Evolutionary conservation across 2,329 filamentous ascomycete genomes (phyloP).

Genomic region (Akanthomyces muscarius): DNA sequence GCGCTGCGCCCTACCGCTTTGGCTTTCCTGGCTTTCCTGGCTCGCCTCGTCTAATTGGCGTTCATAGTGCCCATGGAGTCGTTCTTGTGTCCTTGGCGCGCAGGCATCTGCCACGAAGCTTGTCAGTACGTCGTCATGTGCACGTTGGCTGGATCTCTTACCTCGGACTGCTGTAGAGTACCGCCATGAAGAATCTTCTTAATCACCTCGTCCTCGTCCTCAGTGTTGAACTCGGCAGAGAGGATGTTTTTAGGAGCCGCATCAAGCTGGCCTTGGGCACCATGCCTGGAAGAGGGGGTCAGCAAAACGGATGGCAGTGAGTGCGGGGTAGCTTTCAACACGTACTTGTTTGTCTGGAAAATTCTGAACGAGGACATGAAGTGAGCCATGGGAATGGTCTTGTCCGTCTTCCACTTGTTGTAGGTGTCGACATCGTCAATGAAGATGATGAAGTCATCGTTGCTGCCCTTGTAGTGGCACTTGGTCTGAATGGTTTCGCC

Average conservation of each 20-base stretch:
- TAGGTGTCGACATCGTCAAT: conserved; percentile 58
- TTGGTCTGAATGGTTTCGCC: conserved; percentile 69
- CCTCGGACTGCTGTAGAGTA: conserved; percentile 57
- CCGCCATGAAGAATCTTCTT: conserved; percentile 77
- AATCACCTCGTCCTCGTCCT: conserved; percentile 74
- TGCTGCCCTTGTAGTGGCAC: conserved; percentile 76
- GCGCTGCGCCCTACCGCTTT: background rate
- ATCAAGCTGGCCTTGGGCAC: conserved; percentile 75
- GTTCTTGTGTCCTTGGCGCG: conserved; percentile 51
- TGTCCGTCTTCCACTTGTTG: conserved; percentile 79
- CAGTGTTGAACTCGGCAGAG: conserved; percentile 83
- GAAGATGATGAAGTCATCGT: conserved; percentile 58
- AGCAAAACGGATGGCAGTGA: conserved; percentile 5
- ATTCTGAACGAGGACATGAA: conserved; percentile 87
- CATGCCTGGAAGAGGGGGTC: conserved; percentile 58
- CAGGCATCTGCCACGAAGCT: conserved; percentile 40
- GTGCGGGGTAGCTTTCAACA: conserved; percentile 20
- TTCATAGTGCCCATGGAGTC: conserved; percentile 45
- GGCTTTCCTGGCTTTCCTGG: background rate
- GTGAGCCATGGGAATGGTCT: conserved; percentile 72
- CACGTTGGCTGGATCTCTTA: conserved; percentile 27
- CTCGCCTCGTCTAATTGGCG: conserved; percentile 35
- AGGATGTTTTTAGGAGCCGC: conserved; percentile 69
- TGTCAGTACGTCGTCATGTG: conserved; percentile 16
- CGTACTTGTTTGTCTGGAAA: conserved; percentile 85